Base-by-base conservation (phyloP, 2,329 filamentous ascomycete genomes). In the Aspergillus tubingensis region DNA sequence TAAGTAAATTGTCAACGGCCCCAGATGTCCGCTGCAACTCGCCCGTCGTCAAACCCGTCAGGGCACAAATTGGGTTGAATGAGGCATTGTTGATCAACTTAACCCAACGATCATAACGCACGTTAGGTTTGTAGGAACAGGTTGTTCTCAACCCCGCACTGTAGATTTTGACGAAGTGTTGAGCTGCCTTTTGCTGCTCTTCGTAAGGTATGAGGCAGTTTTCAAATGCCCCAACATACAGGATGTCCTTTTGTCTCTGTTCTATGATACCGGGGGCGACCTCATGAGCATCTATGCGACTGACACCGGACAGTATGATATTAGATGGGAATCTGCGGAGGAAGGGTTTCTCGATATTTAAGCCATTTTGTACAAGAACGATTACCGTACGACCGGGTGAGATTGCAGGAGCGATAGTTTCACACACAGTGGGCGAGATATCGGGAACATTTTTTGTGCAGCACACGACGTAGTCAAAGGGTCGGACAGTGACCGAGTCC, bases 401-500 rank as follows among this genome's bases (percentile, higher is more conserved):
- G 27, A 30, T 30, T 8, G 83, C 84, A 0, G 83, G 82, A 0
- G 70, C 67, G 25, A 87, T 80, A 32, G 86, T 69, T 1, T 84
- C 80, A 41, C 76, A 67, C 0, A 83, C 72, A 0, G 74, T 75
- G 0, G 85, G 84, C 1, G 76, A 72, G 15, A 84, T 71, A 57
- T 88, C 86, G 1, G 85, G 80, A 48, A 85, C 75, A 61, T 85
- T 87, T 69, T 88, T 88, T 17, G 85, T 88, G n/a, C 81, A 79
- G 50, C 84, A 78, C 7, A 88, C 72, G 44, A 88, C 78, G 65
- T 82, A 88, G 73, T 88, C 84, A 65, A 82, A 87, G 17, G 23
- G 55, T 17, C 11, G 48, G 5, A 25, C n/a, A 3, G 44, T 47
- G 30, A 50, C 47, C 8, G 48, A 39, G 17, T 60, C 38, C 4